Conservation (phyloP, 2,329 filamentous ascomycete genomes). For the Monascus ruber region DNA sequence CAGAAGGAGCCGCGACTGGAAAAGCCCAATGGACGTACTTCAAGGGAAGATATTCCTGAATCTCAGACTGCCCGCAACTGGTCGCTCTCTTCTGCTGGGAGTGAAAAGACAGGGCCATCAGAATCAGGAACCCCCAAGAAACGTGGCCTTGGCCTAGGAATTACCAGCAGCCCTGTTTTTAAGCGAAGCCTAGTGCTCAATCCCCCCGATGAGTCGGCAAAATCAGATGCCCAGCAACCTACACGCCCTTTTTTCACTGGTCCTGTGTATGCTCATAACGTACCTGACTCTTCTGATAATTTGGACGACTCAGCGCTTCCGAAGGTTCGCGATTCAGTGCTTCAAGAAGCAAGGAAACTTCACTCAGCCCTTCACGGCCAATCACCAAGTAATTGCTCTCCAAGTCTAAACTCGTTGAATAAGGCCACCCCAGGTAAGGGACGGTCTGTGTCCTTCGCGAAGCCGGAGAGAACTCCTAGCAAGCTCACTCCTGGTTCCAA, state of each 20-base stretch:
- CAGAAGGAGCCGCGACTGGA: conserved; percentile 16
- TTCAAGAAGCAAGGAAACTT: conserved; percentile 8
- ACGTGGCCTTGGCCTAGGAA: conserved; percentile 15
- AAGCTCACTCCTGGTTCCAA: neutral
- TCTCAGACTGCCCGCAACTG: neutral
- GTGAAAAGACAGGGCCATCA: conserved; percentile 4
- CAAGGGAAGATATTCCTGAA: neutral
- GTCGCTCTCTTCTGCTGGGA: conserved; percentile 11
- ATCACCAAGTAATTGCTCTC: neutral
- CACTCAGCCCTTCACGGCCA: conserved; percentile 14
- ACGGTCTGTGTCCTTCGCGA: conserved; percentile 19
- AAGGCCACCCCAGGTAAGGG: conserved; percentile 5
- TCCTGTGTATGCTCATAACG: conserved; percentile 5
- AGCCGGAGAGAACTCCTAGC: conserved; percentile 5
- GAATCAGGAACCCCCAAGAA: conserved; percentile 7
- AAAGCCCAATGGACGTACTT: conserved; percentile 3
- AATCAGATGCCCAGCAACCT: neutral
- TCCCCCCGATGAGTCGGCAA: conserved; percentile 3
- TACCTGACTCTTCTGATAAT: conserved; percentile 1
- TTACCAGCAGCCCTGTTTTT: conserved; percentile 16
- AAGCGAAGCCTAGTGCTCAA: conserved; percentile 4
- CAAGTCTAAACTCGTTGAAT: too few relatives aligned
- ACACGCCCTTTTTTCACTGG: neutral
- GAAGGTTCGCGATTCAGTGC: conserved; percentile 5
- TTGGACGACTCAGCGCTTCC: conserved; percentile 6